Percentiles rank a stretch among this genome's conserved stretches.
Conservation (phyloP, 257 asterid species). For the Ballota nigra region DNA sequence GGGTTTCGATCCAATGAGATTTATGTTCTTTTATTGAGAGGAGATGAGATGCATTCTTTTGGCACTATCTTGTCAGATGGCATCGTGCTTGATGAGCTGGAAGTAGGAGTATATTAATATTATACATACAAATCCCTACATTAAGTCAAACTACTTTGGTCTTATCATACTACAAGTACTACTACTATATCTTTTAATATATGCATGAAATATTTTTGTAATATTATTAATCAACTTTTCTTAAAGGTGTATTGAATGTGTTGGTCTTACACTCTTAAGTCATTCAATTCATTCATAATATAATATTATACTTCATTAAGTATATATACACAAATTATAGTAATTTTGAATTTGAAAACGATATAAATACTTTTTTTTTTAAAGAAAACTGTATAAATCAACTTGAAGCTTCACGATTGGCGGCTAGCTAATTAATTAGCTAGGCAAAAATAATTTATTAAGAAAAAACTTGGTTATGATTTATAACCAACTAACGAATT, state of each 20-base stretch:
- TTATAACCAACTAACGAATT: too few relatives aligned
- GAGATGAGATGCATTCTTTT: slow-evolving; percentile 38
- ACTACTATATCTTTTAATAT: background rate
- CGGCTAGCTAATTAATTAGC: too few relatives aligned
- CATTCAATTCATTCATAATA: background rate
- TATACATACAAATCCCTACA: background rate
- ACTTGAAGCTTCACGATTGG: too few relatives aligned
- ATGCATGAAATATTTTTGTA: slow-evolving; percentile 1
- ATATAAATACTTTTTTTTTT: too few relatives aligned
- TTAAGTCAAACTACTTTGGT: slow-evolving; percentile 30
- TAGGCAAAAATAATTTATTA: too few relatives aligned
- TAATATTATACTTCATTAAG: background rate
- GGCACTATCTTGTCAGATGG: slow-evolving; percentile 63
- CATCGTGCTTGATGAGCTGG: slow-evolving; percentile 40
- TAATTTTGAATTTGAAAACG: too few relatives aligned
- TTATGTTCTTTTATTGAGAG: slow-evolving; percentile 28
- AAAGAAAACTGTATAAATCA: too few relatives aligned
- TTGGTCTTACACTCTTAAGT: background rate
- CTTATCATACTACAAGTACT: background rate
- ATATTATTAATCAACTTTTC: too few relatives aligned
- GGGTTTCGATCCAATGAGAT: slow-evolving; percentile 23
- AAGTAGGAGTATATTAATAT: background rate
- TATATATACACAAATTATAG: too few relatives aligned
- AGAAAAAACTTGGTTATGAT: too few relatives aligned
- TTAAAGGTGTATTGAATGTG: background rate